Evolutionary conservation across 306 rosid genomes (phyloP), one percentile per base, ranked within the genome.

Genomic region (Lathyrus oleraceus): DNA sequence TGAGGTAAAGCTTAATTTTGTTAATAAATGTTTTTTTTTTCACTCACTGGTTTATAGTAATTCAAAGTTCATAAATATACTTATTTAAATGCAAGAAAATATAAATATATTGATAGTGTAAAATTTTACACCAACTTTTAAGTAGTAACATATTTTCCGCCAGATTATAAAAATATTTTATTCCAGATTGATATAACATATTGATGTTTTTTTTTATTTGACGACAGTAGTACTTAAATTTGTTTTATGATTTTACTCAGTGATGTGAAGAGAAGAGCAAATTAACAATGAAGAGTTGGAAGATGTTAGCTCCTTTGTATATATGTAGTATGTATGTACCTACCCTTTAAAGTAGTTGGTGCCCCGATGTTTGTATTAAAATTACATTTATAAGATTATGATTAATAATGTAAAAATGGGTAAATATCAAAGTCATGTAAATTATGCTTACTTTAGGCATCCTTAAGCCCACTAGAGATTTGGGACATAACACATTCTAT

Each of bases 1-100:
- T 9, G 52, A 45, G 79, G 85, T 81, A 77, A 77, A 66, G 17
- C 10, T 12, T 53, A 3, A 21, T 20, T 21, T 4, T 30, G 43
- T 58, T 58, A n/a, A n/a, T 15, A 4, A 59, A 14, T 15, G 23
- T n/a, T n/a, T n/a, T n/a, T n/a, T n/a, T n/a, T n/a, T n/a, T n/a
- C n/a, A n/a, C n/a, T n/a, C n/a, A n/a, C n/a, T n/a, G n/a, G n/a
- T n/a, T n/a, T n/a, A n/a, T n/a, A n/a, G n/a, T n/a, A n/a, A n/a
- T n/a, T n/a, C n/a, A n/a, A n/a, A n/a, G n/a, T n/a, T n/a, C n/a
- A n/a, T n/a, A n/a, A n/a, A n/a, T n/a, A n/a, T n/a, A n/a, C n/a
- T n/a, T n/a, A 13, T 58, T 23, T 23, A 23, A 23, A 23, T 23
- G 2, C 2, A 3, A 23, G 25, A 23, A 23, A 23, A 23, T n/a